phyloP scores from a whole-genome alignment of 306 rosid species.

The Ormosia semicastrata region DNA sequence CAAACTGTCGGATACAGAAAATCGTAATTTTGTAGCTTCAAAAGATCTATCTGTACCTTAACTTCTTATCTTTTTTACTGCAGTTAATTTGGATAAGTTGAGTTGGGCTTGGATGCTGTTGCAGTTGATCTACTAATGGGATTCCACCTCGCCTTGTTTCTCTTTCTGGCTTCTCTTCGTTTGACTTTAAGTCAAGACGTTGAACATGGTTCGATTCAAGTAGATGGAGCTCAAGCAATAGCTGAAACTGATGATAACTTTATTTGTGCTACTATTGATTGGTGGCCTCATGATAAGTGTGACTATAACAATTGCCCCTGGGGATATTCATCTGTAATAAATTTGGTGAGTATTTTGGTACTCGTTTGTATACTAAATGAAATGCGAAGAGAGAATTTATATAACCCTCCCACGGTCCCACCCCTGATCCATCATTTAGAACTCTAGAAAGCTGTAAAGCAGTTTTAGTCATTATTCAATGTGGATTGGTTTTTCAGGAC shows the following conservation, averaged over 20 bases:
- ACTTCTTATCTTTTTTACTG: slow-evolving; percentile 9
- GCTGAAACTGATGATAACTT: slow-evolving; percentile 71
- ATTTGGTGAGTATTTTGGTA: slow-evolving; percentile 56
- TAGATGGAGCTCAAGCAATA: slow-evolving; percentile 54
- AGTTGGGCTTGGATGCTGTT: slow-evolving; percentile 32
- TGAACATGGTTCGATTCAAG: slow-evolving; percentile 41
- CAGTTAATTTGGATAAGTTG: slow-evolving; percentile 37
- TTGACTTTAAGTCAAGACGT: slow-evolving; percentile 48
- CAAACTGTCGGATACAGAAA: slow-evolving; percentile 14
- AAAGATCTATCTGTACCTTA: slow-evolving; percentile 1
- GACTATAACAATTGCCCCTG: slow-evolving; percentile 86
- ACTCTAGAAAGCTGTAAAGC: slow-evolving; percentile 11
- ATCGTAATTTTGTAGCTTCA: slow-evolving; percentile 7
- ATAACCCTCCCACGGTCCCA: not conserved
- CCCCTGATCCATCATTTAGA: not conserved
- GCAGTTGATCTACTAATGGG: slow-evolving; percentile 50
- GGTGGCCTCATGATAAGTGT: slow-evolving; percentile 96
- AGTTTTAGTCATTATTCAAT: slow-evolving; percentile 23
- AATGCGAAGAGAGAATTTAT: not conserved
- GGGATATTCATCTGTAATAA: slow-evolving; percentile 67
- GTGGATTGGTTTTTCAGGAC: slow-evolving; percentile 64
- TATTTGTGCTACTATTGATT: slow-evolving; percentile 95
- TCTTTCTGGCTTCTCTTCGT: slow-evolving; percentile 52
- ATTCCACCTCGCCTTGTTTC: slow-evolving; percentile 45
- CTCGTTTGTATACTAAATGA: not conserved